Percentiles rank a stretch among this genome's conserved stretches.
Conservation (phyloP, 345 rosid genomes). For the Hevea brasiliensis region DNA sequence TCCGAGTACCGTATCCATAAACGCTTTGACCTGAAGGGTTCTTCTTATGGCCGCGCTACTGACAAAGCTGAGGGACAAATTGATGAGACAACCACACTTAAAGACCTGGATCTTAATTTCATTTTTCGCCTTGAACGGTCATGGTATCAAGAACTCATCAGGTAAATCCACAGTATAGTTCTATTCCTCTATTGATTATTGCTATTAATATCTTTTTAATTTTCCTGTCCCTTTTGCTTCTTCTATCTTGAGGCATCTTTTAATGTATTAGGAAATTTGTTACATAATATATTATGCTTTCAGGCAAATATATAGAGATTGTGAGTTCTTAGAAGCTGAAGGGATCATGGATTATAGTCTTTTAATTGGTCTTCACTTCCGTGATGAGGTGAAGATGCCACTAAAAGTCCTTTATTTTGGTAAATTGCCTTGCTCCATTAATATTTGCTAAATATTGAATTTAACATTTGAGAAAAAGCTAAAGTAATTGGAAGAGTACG, state of each 20-base stretch:
- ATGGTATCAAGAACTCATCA: conserved; percentile 60
- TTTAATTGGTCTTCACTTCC: conserved; percentile 65
- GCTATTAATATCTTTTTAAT: no score
- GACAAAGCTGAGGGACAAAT: conserved; percentile 53
- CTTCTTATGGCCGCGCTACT: conserved; percentile 66
- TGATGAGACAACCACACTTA: conserved; percentile 65
- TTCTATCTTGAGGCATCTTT: not conserved
- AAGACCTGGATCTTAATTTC: conserved; percentile 70
- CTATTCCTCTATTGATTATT: not conserved
- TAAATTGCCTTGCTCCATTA: conserved; percentile 6
- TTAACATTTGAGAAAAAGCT: not conserved
- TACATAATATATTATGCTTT: not conserved
- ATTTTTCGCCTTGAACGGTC: conserved; percentile 50
- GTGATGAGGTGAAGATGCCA: conserved; percentile 34
- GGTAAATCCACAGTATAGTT: conserved; percentile 19
- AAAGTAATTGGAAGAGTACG: not conserved
- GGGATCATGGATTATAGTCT: conserved; percentile 74
- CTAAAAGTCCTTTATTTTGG: conserved; percentile 22
- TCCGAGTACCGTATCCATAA: conserved; percentile 63
- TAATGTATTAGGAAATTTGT: not conserved
- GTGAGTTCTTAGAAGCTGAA: conserved; percentile 70
- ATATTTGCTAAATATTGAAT: not conserved
- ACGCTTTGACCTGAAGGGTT: conserved; percentile 71
- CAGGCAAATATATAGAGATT: conserved; percentile 66
- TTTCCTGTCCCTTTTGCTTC: not conserved